A percentile compares a stretch with the other conserved stretches of the same genome.
Conservation (phyloP, 73 alveolate species). For the Blepharisma japonicum region DNA sequence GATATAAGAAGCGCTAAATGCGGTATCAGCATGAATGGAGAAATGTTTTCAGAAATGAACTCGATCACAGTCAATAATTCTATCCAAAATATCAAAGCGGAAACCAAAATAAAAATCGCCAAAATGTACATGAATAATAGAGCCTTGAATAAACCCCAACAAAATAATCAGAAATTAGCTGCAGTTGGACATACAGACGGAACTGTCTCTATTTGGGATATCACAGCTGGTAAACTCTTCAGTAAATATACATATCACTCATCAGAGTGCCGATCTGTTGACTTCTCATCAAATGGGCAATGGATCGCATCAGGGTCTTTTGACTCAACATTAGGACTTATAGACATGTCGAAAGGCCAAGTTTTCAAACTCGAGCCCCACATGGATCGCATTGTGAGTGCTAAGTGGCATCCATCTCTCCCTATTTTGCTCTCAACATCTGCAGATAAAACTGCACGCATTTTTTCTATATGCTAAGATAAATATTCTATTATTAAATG, state of each 20-base stretch:
- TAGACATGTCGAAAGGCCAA: conserved; percentile 36
- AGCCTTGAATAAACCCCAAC: background rate
- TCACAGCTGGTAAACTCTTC: conserved; percentile 34
- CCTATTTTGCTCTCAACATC: conserved; percentile 79
- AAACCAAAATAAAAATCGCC: conserved; percentile 16
- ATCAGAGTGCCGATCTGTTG: conserved; percentile 62
- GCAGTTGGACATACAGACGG: conserved; percentile 63
- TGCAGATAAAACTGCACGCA: conserved; percentile 82
- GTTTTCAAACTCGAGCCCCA: conserved; percentile 40
- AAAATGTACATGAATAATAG: background rate
- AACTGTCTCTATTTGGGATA: conserved; percentile 51
- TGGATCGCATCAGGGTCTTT: conserved; percentile 50
- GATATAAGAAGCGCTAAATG: conserved; percentile 76
- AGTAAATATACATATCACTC: conserved; percentile 38
- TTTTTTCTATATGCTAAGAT: conserved; percentile 30
- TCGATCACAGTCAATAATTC: conserved; percentile 50
- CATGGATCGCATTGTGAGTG: conserved; percentile 43
- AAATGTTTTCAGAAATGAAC: conserved; percentile 64
- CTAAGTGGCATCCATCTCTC: conserved; percentile 78
- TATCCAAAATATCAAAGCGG: background rate
- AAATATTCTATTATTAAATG: conserved; percentile 41
- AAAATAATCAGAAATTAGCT: conserved; percentile 22
- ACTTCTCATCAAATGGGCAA: conserved; percentile 51
- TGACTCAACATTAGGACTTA: conserved; percentile 41
- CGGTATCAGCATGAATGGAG: conserved; percentile 48